Evolutionary conservation across 2,329 filamentous ascomycete species (phyloP), one percentile per base, ranked within the genome.

Genomic region (Xylaria sp.): DNA sequence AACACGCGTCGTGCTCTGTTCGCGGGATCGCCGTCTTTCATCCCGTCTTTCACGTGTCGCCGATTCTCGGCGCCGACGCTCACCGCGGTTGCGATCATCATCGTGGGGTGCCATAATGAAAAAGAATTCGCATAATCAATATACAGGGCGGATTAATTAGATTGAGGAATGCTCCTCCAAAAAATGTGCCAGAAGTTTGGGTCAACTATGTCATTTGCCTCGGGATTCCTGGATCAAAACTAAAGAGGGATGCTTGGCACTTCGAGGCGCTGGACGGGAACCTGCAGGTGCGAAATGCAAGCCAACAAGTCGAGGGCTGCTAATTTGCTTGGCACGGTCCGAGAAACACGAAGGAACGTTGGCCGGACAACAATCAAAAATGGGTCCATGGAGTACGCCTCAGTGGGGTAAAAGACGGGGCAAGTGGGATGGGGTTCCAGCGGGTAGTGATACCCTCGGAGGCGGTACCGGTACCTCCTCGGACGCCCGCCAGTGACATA

Each of bases 291-390:
- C 47, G 56, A 11, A 35, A 58, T 60, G 61, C 56, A 62, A 54
- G 55, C 48, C 34, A 52, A 35, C 13, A 23, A 55, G 44, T 57
- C 52, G 18, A 37, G n/a, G 16, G 23, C 23, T 30, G 23, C 23
- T 30, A 30, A 30, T 35, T 50, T 55, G 19, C 34, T 54, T 53
- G 52, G 54, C 52, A 60, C 23, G 23, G 57, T 52, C 51, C 30
- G 60, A 55, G 23, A 57, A 61, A 63, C 56, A 54, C 35, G 35
- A 44, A 9, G 13, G 23, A 7, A 34, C 63, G 76, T 78, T 76
- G 76, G 64, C 75, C 54, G 63, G 72, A 72, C 75, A 78, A 79
- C 76, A 67, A 74, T 76, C 74, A 71, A 66, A 71, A 72, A 70
- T 13, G 35, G 42, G 42, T 46, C 11, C 5, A 11, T 46, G 11